phyloP scores from a whole-genome alignment of 495 filamentous ascomycete genomes.

The Margaritispora aquatica region DNA sequence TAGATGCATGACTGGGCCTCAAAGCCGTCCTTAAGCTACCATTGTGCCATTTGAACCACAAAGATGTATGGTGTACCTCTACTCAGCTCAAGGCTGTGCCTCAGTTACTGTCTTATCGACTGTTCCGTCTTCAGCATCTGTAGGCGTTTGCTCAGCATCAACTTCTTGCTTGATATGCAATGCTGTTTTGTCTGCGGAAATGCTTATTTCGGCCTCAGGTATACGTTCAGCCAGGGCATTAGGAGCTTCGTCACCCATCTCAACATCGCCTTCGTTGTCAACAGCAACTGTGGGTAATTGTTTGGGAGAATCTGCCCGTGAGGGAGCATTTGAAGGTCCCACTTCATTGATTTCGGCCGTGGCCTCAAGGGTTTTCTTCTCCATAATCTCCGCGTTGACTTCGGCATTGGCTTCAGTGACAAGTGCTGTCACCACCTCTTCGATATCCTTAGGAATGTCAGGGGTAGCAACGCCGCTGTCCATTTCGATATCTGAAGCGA shows the following conservation, averaged over 20 bases:
- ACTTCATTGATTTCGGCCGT: constrained; percentile 38
- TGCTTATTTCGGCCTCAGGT: not conserved
- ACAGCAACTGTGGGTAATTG: constrained; percentile 35
- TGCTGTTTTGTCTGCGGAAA: constrained; percentile 1
- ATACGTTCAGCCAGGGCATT: constrained; percentile 4
- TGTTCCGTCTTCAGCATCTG: constrained; percentile 26
- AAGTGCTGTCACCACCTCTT: constrained; percentile 37
- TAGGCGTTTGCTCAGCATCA: not conserved
- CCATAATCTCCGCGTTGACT: constrained; percentile 40
- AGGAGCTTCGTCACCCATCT: constrained; percentile 39
- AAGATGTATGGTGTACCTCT: not conserved
- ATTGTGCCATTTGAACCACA: not conserved
- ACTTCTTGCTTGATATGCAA: constrained; percentile 24
- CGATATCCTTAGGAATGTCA: constrained; percentile 41
- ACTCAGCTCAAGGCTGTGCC: not conserved
- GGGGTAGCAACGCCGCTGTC: constrained; percentile 55
- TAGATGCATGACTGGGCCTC: too few species aligned
- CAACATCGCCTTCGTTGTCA: constrained; percentile 53
- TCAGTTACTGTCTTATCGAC: constrained; percentile 22
- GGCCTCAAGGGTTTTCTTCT: constrained; percentile 37
- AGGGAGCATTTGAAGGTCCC: constrained; percentile 31
- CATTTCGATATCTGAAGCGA: constrained; percentile 53
- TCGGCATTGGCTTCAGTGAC: constrained; percentile 42
- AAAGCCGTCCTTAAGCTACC: not conserved
- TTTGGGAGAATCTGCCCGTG: constrained; percentile 30